Evolutionary conservation across 2,329 filamentous ascomycete genomes (phyloP), one percentile per base, ranked within the genome.

Genomic region (Aspergillus persii): DNA sequence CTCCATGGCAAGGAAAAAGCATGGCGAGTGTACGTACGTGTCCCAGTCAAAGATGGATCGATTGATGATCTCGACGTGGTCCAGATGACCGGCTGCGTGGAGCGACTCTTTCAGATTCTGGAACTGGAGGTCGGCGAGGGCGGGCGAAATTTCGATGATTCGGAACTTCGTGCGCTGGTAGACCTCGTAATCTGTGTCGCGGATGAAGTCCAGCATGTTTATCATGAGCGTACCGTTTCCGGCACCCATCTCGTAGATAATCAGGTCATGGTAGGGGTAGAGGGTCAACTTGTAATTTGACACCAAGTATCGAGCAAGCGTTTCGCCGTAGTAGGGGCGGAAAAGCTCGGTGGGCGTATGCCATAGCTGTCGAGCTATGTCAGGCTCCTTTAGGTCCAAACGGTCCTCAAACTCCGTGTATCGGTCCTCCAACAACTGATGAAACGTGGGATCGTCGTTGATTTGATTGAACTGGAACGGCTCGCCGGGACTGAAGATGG

Each of bases 171-270:
- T 99, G 59, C 95, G 88, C 68, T 90, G 89, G 77, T 99, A 99
- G 33, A 99, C 94, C 64, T 93, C 90, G 0, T 93, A 92, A 69
- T 98, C 91, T 49, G 88, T 84, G 65, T 91, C 89, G 63, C 93
- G 90, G 74, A 99, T 96, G 76, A 96, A 96, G 81, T 99, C 94
- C 62, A 99, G 84, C 59, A 99, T 93, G 76, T 99, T 99, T 72
- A 95, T 84, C 95, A 99, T 99, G 72, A 99, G 85, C 0, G 96
- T 99, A 63, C 95, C 95, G 69, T 96, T 94, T 68, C 95, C 95
- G 44, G 95, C 95, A 54, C 95, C 95, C 90, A 99, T 96, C 76
- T 99, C 95, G 83, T 97, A 99, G 75, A 99, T 96, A 69, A 96
- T 91, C 54, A 99, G 85, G 77, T 99, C 95, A 77, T 97, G 89